Base-by-base conservation (phyloP, 164 flowering plant species). In the Piper longum region DNA sequence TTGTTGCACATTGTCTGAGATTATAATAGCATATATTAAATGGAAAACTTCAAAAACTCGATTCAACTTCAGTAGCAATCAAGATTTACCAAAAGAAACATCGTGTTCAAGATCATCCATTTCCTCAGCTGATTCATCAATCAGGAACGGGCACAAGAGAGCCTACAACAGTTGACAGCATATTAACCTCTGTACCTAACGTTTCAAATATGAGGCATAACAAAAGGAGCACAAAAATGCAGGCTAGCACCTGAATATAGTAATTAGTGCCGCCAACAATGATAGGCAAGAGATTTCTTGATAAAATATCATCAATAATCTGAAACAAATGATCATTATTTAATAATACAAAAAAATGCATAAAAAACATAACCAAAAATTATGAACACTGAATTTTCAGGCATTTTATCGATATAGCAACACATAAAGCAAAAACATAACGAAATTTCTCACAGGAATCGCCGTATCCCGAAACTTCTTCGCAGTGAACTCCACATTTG, bases 181-280 rank as follows among this genome's bases (percentile, higher is more conserved):
- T 9, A 9, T 44, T 9, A 44, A 44, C 8, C 11, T 5, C 11
- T 44, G 8, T 44, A 44, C 11, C 8, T 44, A 5, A 44, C 11
- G 11, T 9, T 9, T 44, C 11, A 5, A 44, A 44, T 5, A 44
- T 5, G 11, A 44, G 11, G 2, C 48, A 44, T 9, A 44, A 44
- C 8, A 44, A 44, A 5, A 44, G 11, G 6, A 44, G 48, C 48
- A 44, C 48, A 44, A 9, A 5, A 9, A 44, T 44, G 11, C 48
- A 44, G 48, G 48, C 11, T 44, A 5, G 8, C 61, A 90, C 98
- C 96, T 90, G 97, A 44, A 93, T 90, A 76, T 93, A 90, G 65
- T 83, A 93, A 83, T 87, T 86, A 59, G 99, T 93, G 55, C 96
- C 99, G 3, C 99, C 96, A 69, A 90, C 99, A 60, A 93, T 74